Percentiles rank a stretch among this genome's conserved stretches.
Evolutionary conservation across 345 rosid genomes (phyloP).

Genomic region (Populus davidiana): DNA sequence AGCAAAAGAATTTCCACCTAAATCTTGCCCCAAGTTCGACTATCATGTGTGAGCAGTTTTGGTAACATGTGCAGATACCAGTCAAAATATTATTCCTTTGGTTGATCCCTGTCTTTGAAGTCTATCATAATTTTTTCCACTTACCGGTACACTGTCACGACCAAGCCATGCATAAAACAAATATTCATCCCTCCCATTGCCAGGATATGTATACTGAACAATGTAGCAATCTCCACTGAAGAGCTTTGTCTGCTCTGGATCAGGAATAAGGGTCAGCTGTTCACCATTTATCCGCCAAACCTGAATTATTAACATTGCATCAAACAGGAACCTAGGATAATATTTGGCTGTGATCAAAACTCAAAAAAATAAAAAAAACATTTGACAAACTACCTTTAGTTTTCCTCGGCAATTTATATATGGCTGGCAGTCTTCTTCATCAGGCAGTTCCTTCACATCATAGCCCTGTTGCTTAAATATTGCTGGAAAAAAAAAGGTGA

Average conservation of each 20-base stretch:
- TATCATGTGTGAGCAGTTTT: not conserved
- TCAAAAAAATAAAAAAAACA: not conserved
- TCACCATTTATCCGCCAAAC: conserved; percentile 69
- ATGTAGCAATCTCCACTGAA: conserved; percentile 76
- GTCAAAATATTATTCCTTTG: not conserved
- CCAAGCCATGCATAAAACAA: conserved; percentile 78
- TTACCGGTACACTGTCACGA: conserved; percentile 54
- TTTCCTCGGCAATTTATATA: conserved; percentile 54
- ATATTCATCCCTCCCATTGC: conserved; percentile 49
- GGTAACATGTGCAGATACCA: not conserved
- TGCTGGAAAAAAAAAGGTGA: conserved; percentile 40
- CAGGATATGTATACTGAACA: conserved; percentile 56
- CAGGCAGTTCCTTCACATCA: conserved; percentile 72
- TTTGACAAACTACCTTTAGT: conserved; percentile 46
- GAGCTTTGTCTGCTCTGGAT: conserved; percentile 63
- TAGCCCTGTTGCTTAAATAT: conserved; percentile 75
- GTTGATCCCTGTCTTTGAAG: not conserved
- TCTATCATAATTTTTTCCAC: not conserved
- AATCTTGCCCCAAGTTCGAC: not conserved
- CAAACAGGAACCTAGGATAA: conserved; percentile 7
- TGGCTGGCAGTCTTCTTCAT: conserved; percentile 47
- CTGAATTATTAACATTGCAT: conserved; percentile 36
- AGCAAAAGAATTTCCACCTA: not conserved
- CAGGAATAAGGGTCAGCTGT: conserved; percentile 49
- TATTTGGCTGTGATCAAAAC: conserved; percentile 12